phyloP scores from a whole-genome alignment of 2,329 filamentous ascomycete species.

The Thermochaetoides dissita region DNA sequence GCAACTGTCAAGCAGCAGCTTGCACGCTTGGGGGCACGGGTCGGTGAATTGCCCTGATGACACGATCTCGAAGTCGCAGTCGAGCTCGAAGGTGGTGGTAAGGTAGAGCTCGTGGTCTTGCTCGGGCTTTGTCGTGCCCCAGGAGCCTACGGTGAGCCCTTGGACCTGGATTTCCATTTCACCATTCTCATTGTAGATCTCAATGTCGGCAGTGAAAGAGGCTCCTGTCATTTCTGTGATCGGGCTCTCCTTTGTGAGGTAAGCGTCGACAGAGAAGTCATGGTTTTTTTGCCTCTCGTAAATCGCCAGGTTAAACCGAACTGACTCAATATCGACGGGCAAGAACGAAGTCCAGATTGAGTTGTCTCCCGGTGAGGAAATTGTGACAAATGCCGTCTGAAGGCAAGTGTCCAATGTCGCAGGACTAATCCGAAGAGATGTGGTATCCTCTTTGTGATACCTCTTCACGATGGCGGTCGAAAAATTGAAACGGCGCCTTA shows the following conservation, averaged over 20 bases:
- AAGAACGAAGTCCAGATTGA: constrained; percentile 30
- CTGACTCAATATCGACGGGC: constrained; percentile 20
- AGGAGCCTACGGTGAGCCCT: constrained; percentile 21
- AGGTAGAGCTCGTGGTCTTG: constrained; percentile 24
- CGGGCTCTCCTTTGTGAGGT: constrained; percentile 18
- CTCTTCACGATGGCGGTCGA: constrained; percentile 20
- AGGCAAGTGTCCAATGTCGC: constrained; percentile 29
- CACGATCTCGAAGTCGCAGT: constrained; percentile 27
- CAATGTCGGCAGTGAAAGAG: constrained; percentile 24
- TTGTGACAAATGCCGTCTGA: constrained; percentile 28
- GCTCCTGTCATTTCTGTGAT: constrained; percentile 14
- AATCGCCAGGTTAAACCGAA: constrained; percentile 25
- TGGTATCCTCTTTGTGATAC: constrained; percentile 24
- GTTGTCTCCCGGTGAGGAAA: constrained; percentile 26
- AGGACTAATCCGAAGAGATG: constrained; percentile 23
- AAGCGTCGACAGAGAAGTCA: constrained; percentile 18
- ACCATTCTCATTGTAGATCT: constrained; percentile 19
- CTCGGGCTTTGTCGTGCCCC: constrained; percentile 18
- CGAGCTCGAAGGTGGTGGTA: constrained; percentile 23
- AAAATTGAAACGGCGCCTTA: constrained; percentile 24
- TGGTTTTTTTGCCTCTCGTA: constrained; percentile 7
- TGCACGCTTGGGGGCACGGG: not conserved
- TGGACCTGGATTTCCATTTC: constrained; percentile 22
- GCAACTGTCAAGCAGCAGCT: constrained; percentile 22
- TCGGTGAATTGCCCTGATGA: too few relatives aligned